These are phyloP conservation scores for Samsoniella hepiali DNA, from an alignment of 2,329 filamentous ascomycete genomes.

Conservation along the genomic window DNA sequence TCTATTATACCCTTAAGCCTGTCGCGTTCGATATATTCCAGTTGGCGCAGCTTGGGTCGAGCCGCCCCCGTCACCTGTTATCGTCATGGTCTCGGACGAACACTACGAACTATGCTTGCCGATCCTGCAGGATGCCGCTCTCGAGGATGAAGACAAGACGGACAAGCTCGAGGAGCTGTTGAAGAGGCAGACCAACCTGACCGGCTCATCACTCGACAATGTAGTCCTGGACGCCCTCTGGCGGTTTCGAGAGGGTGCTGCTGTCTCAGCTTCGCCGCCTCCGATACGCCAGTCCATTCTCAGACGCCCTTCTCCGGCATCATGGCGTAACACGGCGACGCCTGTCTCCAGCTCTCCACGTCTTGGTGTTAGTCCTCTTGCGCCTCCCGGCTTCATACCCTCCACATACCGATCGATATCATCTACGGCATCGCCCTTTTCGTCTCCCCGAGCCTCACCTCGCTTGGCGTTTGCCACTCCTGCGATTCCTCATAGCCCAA, in stretches of 20 bases:
- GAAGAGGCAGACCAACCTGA: slow-evolving; percentile 71
- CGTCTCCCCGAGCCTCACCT: slow-evolving; percentile 88
- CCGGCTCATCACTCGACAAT: slow-evolving; percentile 79
- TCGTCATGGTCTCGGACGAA: slow-evolving; percentile 83
- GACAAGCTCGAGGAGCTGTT: slow-evolving; percentile 86
- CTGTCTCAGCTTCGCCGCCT: slow-evolving; percentile 68
- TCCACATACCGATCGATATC: slow-evolving; percentile 73
- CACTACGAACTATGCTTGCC: slow-evolving; percentile 89
- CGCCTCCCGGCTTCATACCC: slow-evolving; percentile 78
- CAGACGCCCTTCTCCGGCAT: slow-evolving; percentile 85
- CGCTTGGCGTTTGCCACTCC: slow-evolving; percentile 87
- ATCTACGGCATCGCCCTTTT: slow-evolving; percentile 82
- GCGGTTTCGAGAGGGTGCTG: slow-evolving; percentile 70
- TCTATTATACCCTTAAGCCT: neutral
- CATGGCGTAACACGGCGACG: slow-evolving; percentile 83
- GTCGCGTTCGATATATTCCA: slow-evolving; percentile 8
- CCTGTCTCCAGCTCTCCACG: slow-evolving; percentile 80
- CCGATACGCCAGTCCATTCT: slow-evolving; percentile 86
- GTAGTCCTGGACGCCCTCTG: slow-evolving; percentile 86
- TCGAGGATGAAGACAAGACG: slow-evolving; percentile 94
- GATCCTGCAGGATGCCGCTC: slow-evolving; percentile 73
- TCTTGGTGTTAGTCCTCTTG: slow-evolving; percentile 75
- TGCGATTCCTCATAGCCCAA: slow-evolving; percentile 89
- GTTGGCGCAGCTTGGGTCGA: slow-evolving; percentile 1
- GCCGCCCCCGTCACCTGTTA: neutral